A percentile compares a stretch with the other conserved stretches of the same genome.
Evolutionary conservation across 108 stramenopile genomes (phyloP).

Genomic region (Skeletonema menzelii): DNA sequence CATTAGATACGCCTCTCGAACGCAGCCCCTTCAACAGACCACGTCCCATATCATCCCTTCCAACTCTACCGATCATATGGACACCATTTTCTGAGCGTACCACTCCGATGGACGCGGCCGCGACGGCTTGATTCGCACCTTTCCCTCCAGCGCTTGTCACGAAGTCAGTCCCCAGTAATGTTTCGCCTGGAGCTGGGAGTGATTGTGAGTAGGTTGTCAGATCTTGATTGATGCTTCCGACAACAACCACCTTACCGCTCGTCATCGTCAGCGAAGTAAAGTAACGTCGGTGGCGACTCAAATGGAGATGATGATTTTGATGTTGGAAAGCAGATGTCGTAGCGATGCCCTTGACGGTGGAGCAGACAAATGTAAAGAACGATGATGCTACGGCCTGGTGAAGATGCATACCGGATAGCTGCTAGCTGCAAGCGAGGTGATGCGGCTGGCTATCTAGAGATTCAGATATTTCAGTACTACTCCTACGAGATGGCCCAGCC

Average conservation of each 20-base stretch:
- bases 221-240: conserved; percentile 84
- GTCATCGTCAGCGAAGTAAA: not conserved
- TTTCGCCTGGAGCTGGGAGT: conserved; percentile 77
- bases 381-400: not conserved
- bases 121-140: conserved; percentile 92
- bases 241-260: conserved; percentile 60
- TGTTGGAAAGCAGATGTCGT: not conserved
- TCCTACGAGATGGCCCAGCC: no score
- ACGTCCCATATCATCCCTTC: conserved; percentile 67
- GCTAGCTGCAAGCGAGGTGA: no score
- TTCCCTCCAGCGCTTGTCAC: conserved; percentile 83
- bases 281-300: not conserved
- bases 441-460: no score
- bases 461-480: no score
- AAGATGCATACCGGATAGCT: not conserved
- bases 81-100: conserved; percentile 46
- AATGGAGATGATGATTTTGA: not conserved
- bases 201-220: conserved; percentile 57
- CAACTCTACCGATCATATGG: conserved; percentile 80
- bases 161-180: conserved; percentile 80
- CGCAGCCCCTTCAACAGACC: conserved; percentile 50
- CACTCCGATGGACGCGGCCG: conserved; percentile 69
- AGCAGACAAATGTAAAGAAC: not conserved
- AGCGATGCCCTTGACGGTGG: not conserved
- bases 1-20: conserved; percentile 8